phyloP scores from a whole-genome alignment of 2,329 filamentous ascomycete species.

The Colletotrichum shisoi region DNA sequence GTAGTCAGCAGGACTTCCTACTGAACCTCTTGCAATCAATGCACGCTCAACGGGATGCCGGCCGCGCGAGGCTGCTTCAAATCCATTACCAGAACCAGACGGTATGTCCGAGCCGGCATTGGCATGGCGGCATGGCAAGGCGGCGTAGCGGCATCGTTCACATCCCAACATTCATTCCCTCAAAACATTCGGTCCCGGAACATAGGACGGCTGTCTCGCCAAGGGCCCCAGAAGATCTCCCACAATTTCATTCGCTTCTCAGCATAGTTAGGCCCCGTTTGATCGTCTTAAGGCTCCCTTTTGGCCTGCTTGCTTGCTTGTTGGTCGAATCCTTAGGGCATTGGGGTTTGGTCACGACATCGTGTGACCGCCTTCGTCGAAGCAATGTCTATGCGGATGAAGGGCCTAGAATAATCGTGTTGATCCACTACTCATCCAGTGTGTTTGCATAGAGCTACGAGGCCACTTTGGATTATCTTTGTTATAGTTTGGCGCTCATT shows the following conservation, averaged over 20 bases:
- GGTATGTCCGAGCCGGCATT: slow-evolving; percentile 6
- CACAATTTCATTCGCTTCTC: slow-evolving; percentile 15
- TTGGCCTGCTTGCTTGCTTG: neutral
- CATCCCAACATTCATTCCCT: neutral
- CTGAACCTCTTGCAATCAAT: neutral
- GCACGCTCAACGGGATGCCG: neutral
- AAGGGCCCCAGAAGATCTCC: slow-evolving; percentile 16
- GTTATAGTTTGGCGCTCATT: neutral
- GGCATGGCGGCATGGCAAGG: neutral
- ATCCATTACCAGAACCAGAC: neutral
- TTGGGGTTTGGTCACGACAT: slow-evolving; percentile 9
- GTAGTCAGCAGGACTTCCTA: neutral
- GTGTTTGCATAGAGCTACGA: neutral
- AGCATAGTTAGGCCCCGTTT: slow-evolving; percentile 19
- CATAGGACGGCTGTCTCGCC: slow-evolving; percentile 19
- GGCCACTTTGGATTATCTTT: neutral
- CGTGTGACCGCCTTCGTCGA: slow-evolving; percentile 19
- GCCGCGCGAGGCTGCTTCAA: neutral
- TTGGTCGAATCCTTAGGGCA: neutral
- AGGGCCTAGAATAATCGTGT: neutral
- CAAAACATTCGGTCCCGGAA: slow-evolving; percentile 25
- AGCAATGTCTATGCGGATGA: neutral
- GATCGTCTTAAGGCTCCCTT: slow-evolving; percentile 16
- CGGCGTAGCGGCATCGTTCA: slow-evolving; percentile 1
- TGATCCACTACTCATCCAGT: neutral